phyloP scores from a whole-genome alignment of 768 basidiomycete genomes.

The Chlorophyllum brunneum region DNA sequence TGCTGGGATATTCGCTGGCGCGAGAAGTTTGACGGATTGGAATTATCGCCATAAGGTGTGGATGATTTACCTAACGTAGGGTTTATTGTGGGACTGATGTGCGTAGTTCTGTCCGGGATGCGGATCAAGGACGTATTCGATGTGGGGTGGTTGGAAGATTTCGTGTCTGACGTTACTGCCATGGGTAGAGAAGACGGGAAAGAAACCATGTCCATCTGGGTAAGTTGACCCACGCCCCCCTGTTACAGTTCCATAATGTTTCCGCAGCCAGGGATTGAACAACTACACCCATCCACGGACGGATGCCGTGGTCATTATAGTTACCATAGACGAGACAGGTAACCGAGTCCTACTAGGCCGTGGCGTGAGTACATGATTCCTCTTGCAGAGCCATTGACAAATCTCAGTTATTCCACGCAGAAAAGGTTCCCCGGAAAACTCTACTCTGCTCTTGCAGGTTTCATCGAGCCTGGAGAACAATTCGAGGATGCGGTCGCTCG shows the following conservation, averaged over 20 bases:
- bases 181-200: constrained; percentile 62
- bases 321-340: constrained; percentile 72
- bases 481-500: constrained; percentile 91
- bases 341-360: constrained; percentile 86
- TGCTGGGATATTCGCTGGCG: constrained; percentile 74
- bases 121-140: constrained; percentile 72
- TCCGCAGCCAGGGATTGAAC: constrained; percentile 71
- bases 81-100: neutral
- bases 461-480: constrained; percentile 91
- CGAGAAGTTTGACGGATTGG: constrained; percentile 88
- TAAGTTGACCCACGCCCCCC: constrained; percentile 31
- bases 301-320: constrained; percentile 90
- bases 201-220: constrained; percentile 70
- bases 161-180: constrained; percentile 73
- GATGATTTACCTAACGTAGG: neutral
- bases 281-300: constrained; percentile 84
- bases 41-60: constrained; percentile 82
- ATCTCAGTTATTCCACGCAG: constrained; percentile 28
- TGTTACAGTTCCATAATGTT: constrained; percentile 2
- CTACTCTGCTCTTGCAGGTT: constrained; percentile 91
- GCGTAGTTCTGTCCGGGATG: constrained; percentile 85
- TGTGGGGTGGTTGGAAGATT: constrained; percentile 97
- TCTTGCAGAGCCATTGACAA: neutral
- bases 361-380: constrained; percentile 55
- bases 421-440: constrained; percentile 64